Base-by-base conservation (phyloP, 2,329 filamentous ascomycete genomes). In the Orbilia quercus region DNA sequence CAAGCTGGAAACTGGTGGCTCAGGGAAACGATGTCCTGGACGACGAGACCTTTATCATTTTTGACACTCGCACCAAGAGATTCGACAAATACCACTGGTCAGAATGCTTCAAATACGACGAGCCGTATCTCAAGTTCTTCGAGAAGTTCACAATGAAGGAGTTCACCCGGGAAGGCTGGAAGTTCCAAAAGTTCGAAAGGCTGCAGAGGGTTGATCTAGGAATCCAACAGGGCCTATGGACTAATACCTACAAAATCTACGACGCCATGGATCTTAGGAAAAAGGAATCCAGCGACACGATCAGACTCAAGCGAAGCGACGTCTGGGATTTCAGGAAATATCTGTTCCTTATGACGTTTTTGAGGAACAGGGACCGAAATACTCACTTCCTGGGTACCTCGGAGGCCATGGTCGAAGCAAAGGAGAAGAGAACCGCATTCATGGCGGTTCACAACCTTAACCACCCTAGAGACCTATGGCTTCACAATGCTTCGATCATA, bases 381-480 rank as follows among this genome's bases (percentile, higher is more conserved):
- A 77, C 75, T 48, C 77, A 79, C 51, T 44, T 79, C 23, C 60
- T 78, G 18, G 76, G 64, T 12, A 74, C 70, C 9, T 74, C 77
- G 3, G 75, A 78, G 7, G 74, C 75, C 18, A 77, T 79, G 76
- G 64, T 74, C 22, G 76, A 78, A 45, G 77, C 77, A 11, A 75
- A 76, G 20, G 60, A 75, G n/a, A 75, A 75, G 57, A 66, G 77
- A 22, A 71, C 69, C 25, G 75, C 74, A 18, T 79, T 78, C 57
- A 78, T 78, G 64, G 75, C 75, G 22, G 60, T 74, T 18, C 69
- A 77, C 28, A 66, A 51, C 16, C 76, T 79, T 62, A 76, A 76
- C n/a, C 77, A 78, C 42, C 75, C 76, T n/a, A 74, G 77, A 50
- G 77, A 79, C 40, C 65, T 79, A 14, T 79, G 77, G 77, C 64